Evolutionary conservation across 768 basidiomycete species (phyloP), one percentile per base, ranked within the genome.

Genomic region (Boletales sp.): DNA sequence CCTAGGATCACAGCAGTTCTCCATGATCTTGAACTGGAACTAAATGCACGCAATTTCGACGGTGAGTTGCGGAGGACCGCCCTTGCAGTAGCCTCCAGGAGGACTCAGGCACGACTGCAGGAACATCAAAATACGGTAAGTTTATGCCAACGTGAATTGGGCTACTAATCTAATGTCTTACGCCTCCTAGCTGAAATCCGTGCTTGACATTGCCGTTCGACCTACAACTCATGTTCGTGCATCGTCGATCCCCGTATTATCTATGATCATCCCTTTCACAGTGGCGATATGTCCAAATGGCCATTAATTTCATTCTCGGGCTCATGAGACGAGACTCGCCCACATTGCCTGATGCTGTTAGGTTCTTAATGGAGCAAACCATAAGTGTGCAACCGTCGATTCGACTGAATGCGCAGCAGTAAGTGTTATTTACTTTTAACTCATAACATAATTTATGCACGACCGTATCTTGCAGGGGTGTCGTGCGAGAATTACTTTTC

Each of bases 241-340:
- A 32, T 49, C 1, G 5, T 33, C 15, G 38, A 17, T 32, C 54
- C 28, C 50, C 30, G 44, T 46, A 3, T 28, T 46, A 5, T 12
- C 14, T 21, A 42, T 42, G 46, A 63, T 52, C 48, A 53, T 15
- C 17, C 44, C 30, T 50, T 50, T 60, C 13, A n/a, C 56, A 91
- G 89, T 91, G 89, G 89, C 76, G 88, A 70, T 91, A 91, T 65
- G 74, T 83, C 0, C 84, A 90, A 73, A 83, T 82, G 57, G 84
- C 88, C 8, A 66, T 75, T 30, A 78, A 76, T 32, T 84, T 87
- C 60, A 63, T 90, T 40, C 72, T 70, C 30, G 73, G 77, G 35
- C 72, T 90, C 30, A 71, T 90, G 47, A 78, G 84, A 58, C 74
- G 87, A 62, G 87, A 92, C 58, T 64, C 68, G 28, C 68, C 75